Percentiles rank a stretch among this genome's conserved stretches.
These are phyloP conservation scores for Mycena filopes DNA, from an alignment of 768 basidiomycete genomes.

Conservation along the genomic window DNA sequence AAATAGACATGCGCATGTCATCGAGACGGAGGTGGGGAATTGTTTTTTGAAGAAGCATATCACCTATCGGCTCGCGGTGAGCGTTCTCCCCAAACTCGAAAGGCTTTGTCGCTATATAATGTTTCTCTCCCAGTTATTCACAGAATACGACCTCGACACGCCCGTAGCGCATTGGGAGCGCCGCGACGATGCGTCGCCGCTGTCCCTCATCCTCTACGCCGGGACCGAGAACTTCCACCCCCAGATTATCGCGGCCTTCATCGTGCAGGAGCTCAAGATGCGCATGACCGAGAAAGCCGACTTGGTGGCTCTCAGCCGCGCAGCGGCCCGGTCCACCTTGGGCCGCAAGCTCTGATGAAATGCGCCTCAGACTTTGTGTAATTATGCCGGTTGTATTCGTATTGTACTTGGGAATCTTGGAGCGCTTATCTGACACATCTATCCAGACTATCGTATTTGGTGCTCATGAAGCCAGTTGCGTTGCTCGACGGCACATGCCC, in stretches of 20 bases:
- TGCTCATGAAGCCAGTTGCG: too few relatives aligned
- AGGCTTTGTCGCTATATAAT: neutral
- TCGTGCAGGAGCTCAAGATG: conserved; percentile 26
- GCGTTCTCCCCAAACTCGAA: neutral
- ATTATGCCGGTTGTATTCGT: too few relatives aligned
- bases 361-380: too few relatives aligned
- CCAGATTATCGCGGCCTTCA: conserved; percentile 28
- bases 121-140: conserved; percentile 11
- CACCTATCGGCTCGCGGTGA: conserved; percentile 21
- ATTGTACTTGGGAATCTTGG: too few relatives aligned
- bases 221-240: conserved; percentile 29
- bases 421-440: too few relatives aligned
- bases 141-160: conserved; percentile 16
- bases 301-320: conserved; percentile 12
- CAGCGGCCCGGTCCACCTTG: conserved; percentile 9
- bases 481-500: too few relatives aligned
- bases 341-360: neutral
- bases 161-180: conserved; percentile 28
- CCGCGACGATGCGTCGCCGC: neutral
- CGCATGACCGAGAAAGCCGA: conserved; percentile 28
- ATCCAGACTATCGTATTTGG: too few relatives aligned
- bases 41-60: conserved; percentile 21
- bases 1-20: conserved; percentile 13
- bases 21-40: conserved; percentile 23
- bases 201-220: conserved; percentile 9